phyloP scores from a whole-genome alignment of 495 filamentous ascomycete genomes.

The Neurospora cerealis region DNA sequence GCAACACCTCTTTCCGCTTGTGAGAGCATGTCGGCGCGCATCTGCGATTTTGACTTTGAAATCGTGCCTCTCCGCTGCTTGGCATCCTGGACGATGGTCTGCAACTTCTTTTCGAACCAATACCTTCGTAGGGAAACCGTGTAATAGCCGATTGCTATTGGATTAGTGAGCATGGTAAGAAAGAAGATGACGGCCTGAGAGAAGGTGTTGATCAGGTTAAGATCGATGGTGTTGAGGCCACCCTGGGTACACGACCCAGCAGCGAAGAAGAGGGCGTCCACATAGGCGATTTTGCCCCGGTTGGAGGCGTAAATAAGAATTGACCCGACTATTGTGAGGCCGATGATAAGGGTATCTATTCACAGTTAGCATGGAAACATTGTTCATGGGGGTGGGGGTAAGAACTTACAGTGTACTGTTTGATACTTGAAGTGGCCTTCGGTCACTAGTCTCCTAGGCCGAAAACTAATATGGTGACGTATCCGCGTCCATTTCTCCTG shows the following conservation, averaged over 20 bases:
- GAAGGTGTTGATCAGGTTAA: constrained; percentile 64
- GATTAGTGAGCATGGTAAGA: constrained; percentile 65
- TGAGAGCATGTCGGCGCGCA: constrained; percentile 40
- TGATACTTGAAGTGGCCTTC: constrained; percentile 66
- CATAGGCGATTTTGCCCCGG: constrained; percentile 53
- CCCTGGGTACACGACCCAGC: constrained; percentile 79
- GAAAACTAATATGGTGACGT: background rate
- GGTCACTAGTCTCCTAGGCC: background rate
- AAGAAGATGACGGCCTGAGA: constrained; percentile 69
- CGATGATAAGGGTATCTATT: constrained; percentile 72
- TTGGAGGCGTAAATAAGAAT: constrained; percentile 58
- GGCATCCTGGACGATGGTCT: constrained; percentile 48
- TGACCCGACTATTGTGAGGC: constrained; percentile 57
- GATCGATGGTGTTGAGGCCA: constrained; percentile 78
- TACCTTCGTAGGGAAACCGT: constrained; percentile 89
- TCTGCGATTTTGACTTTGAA: constrained; percentile 43
- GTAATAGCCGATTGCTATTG: constrained; percentile 78
- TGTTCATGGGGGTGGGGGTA: background rate
- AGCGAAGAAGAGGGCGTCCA: constrained; percentile 83
- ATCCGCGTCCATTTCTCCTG: background rate
- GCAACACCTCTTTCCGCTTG: constrained; percentile 59
- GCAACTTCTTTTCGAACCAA: constrained; percentile 94
- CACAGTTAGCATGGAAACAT: background rate
- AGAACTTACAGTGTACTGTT: constrained; percentile 62
- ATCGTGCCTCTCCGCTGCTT: constrained; percentile 33